A percentile compares a stretch with the other conserved stretches of the same genome.
Evolutionary conservation across 2,329 filamentous ascomycete species (phyloP).

Genomic region (Colletotrichum falcatum): DNA sequence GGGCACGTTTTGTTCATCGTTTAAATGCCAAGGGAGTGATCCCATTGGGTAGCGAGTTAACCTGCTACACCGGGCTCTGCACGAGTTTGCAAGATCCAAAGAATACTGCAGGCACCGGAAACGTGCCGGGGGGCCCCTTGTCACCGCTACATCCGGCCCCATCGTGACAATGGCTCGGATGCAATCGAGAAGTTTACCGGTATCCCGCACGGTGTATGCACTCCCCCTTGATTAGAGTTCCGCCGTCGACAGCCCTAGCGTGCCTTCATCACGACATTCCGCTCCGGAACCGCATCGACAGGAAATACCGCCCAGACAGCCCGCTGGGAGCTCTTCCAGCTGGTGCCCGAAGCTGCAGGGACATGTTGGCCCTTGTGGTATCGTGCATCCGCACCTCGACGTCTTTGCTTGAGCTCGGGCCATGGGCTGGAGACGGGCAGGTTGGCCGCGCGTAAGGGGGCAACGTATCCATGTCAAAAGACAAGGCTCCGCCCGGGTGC

Average conservation of each 20-base stretch:
- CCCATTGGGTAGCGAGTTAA: constrained; percentile 9
- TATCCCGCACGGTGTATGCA: too few relatives aligned
- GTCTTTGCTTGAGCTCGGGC: too few relatives aligned
- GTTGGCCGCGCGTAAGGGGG: too few relatives aligned
- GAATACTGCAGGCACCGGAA: background rate
- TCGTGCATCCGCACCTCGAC: background rate
- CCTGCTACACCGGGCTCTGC: constrained; percentile 17
- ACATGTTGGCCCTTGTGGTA: background rate
- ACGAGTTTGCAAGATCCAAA: background rate
- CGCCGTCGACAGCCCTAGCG: background rate
- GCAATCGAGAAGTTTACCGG: constrained; percentile 11
- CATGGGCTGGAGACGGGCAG: background rate
- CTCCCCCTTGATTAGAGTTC: constrained; percentile 28
- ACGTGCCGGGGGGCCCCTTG: constrained; percentile 17
- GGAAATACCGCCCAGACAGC: background rate
- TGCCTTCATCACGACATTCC: background rate
- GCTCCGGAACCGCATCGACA: background rate
- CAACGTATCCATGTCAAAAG: background rate
- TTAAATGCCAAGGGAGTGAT: background rate
- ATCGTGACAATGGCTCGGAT: constrained; percentile 23
- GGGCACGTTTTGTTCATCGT: constrained; percentile 1
- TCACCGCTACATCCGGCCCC: background rate
- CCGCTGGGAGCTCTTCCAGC: too few relatives aligned
- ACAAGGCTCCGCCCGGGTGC: background rate
- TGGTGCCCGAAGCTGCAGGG: background rate